Percentiles rank a stretch among this genome's conserved stretches.
Evolutionary conservation across 768 basidiomycete species (phyloP).

Genomic region (Goffeauzyma gilvescens): DNA sequence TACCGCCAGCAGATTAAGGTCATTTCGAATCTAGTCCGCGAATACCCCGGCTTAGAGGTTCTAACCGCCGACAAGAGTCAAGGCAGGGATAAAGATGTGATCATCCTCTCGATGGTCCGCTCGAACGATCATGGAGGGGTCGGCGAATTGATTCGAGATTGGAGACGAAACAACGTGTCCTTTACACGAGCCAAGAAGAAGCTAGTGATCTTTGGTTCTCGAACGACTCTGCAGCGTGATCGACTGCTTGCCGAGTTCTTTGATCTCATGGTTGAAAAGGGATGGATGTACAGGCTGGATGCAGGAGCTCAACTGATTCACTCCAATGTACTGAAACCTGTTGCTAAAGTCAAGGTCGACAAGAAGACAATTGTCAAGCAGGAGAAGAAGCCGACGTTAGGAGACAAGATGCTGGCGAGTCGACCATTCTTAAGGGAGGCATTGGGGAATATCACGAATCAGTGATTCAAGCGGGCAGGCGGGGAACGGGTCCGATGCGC

Average conservation of each 20-base stretch:
- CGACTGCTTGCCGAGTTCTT: slow-evolving; percentile 55
- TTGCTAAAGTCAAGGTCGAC: too few species aligned
- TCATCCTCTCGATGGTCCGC: slow-evolving; percentile 78
- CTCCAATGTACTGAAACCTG: neutral
- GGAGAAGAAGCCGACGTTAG: neutral
- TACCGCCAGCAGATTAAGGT: slow-evolving; percentile 94
- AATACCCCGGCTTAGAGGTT: slow-evolving; percentile 44
- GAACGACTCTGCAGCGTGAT: slow-evolving; percentile 43
- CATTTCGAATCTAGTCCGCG: slow-evolving; percentile 44
- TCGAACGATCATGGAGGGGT: slow-evolving; percentile 58
- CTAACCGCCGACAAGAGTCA: slow-evolving; percentile 85
- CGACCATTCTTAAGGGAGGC: too few species aligned
- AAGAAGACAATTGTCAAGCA: too few species aligned
- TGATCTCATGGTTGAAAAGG: slow-evolving; percentile 46
- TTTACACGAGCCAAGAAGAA: slow-evolving; percentile 85
- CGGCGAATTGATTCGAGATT: slow-evolving; percentile 83
- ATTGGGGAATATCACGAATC: too few species aligned
- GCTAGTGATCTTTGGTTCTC: slow-evolving; percentile 74
- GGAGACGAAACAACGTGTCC: slow-evolving; percentile 89
- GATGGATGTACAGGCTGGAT: slow-evolving; percentile 53
- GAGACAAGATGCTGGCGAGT: too few species aligned
- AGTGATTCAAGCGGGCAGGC: too few species aligned
- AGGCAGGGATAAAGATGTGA: slow-evolving; percentile 86
- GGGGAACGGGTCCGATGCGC: too few species aligned
- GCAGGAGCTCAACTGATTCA: slow-evolving; percentile 42